Percentiles rank a stretch among this genome's conserved stretches.
Conservation (phyloP, 495 filamentous ascomycete species). For the Xylaria palmicola region DNA sequence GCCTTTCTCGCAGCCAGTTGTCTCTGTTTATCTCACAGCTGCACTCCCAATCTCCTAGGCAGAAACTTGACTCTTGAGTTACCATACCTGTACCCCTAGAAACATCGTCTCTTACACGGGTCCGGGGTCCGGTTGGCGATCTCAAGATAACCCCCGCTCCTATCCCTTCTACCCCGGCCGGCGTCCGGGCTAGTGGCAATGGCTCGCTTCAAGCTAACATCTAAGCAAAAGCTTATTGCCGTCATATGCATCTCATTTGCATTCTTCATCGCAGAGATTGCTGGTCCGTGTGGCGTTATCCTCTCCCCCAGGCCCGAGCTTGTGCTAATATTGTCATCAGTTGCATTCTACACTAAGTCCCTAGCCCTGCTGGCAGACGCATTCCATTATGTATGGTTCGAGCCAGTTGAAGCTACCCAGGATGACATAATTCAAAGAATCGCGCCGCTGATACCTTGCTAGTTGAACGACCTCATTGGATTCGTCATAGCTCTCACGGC, state of each 20-base stretch:
- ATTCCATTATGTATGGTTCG: constrained; percentile 78
- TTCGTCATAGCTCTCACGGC: constrained; percentile 81
- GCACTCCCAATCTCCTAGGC: too few relatives aligned
- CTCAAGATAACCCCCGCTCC: too few relatives aligned
- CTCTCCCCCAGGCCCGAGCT: neutral
- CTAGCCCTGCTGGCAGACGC: constrained; percentile 91
- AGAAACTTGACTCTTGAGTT: too few relatives aligned
- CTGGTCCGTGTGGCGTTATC: constrained; percentile 40
- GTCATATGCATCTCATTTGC: constrained; percentile 75
- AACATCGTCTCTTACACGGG: too few relatives aligned
- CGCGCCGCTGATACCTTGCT: constrained; percentile 8
- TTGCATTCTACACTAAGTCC: constrained; percentile 83
- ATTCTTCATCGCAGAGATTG: constrained; percentile 85
- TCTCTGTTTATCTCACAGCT: too few relatives aligned
- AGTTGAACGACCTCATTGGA: constrained; percentile 91
- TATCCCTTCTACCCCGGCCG: too few relatives aligned
- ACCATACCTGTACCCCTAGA: too few relatives aligned
- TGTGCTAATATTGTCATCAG: constrained; percentile 25
- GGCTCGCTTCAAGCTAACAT: constrained; percentile 33
- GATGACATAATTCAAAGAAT: neutral
- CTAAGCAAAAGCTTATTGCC: constrained; percentile 63
- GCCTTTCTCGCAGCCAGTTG: neutral
- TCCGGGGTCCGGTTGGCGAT: too few relatives aligned
- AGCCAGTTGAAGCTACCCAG: neutral
- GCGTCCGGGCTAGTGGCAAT: too few relatives aligned